Evolutionary conservation across 805 yeast species (phyloP).

Genomic region (Dipodascus albidus): DNA sequence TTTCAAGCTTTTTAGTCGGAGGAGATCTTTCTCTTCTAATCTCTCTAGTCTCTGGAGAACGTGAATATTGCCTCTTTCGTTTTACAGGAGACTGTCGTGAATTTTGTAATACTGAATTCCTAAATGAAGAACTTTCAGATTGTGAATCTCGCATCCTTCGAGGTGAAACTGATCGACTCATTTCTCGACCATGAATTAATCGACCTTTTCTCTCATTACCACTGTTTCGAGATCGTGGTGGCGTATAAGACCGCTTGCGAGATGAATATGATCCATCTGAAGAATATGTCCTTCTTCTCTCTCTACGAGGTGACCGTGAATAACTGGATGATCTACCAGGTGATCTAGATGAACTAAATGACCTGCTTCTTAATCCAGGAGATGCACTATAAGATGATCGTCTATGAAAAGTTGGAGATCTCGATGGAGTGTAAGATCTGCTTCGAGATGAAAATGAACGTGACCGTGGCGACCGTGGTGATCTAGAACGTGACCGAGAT

Average conservation of each 20-base stretch:
- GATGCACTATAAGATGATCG: not conserved
- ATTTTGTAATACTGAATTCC: too few relatives aligned
- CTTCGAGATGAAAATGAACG: constrained; percentile 9
- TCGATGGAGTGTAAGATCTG: not conserved
- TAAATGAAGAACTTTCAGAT: too few relatives aligned
- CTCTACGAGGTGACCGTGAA: constrained; percentile 10
- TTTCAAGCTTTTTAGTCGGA: not conserved
- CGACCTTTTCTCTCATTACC: not conserved
- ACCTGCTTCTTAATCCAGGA: not conserved
- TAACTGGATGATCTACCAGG: constrained; percentile 7
- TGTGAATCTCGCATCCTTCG: too few relatives aligned
- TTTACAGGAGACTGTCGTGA: too few relatives aligned
- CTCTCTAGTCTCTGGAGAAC: not conserved
- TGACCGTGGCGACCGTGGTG: constrained; percentile 19
- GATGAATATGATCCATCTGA: too few relatives aligned
- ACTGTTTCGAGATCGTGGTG: too few relatives aligned
- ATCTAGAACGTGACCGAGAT: constrained; percentile 10
- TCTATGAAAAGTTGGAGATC: not conserved
- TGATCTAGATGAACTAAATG: constrained; percentile 4
- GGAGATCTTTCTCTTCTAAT: not conserved
- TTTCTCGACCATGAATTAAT: not conserved
- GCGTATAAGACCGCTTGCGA: not conserved
- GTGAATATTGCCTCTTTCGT: not conserved
- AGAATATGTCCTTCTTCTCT: too few relatives aligned
- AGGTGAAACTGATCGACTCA: not conserved